Percentiles rank a stretch among this genome's conserved stretches.
Conservation (phyloP, 2,329 filamentous ascomycete species). For the Rachicladosporium sp. region DNA sequence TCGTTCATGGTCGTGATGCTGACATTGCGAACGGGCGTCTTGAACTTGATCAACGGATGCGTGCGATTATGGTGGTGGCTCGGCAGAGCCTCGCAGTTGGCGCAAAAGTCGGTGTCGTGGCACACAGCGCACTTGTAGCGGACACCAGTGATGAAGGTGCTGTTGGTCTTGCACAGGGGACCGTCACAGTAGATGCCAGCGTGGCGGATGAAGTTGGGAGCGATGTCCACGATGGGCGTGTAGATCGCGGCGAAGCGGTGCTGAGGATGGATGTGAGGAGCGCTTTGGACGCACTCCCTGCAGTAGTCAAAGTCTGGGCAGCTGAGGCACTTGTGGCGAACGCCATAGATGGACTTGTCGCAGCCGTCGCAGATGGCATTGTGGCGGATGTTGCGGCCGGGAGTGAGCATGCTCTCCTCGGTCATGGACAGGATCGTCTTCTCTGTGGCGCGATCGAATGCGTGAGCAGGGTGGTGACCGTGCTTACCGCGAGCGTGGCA, state of each 20-base stretch:
- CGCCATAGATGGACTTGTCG: slow-evolving; percentile 71
- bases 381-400: slow-evolving; percentile 72
- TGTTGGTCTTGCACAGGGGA: slow-evolving; percentile 58
- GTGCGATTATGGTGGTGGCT: slow-evolving; percentile 79
- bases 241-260: slow-evolving; percentile 88
- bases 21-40: slow-evolving; percentile 78
- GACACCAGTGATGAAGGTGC: slow-evolving; percentile 61
- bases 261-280: slow-evolving; percentile 57
- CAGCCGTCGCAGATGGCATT: slow-evolving; percentile 91
- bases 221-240: slow-evolving; percentile 48
- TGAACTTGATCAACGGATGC: slow-evolving; percentile 96
- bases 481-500: slow-evolving; percentile 70
- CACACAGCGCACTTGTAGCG: slow-evolving; percentile 98
- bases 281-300: slow-evolving; percentile 56
- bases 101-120: slow-evolving; percentile 89
- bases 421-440: slow-evolving; percentile 49
- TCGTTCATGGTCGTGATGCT: slow-evolving; percentile 77
- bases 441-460: slow-evolving; percentile 56
- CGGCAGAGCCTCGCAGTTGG: slow-evolving; percentile 81
- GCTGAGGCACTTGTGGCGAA: slow-evolving; percentile 91
- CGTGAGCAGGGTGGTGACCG: slow-evolving; percentile 82
- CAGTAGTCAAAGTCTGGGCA: slow-evolving; percentile 99
- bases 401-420: slow-evolving; percentile 55
- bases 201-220: slow-evolving; percentile 45
- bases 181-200: slow-evolving; percentile 90